Conservation (phyloP, 306 rosid species). For the Cyamopsis tetragonoloba region DNA sequence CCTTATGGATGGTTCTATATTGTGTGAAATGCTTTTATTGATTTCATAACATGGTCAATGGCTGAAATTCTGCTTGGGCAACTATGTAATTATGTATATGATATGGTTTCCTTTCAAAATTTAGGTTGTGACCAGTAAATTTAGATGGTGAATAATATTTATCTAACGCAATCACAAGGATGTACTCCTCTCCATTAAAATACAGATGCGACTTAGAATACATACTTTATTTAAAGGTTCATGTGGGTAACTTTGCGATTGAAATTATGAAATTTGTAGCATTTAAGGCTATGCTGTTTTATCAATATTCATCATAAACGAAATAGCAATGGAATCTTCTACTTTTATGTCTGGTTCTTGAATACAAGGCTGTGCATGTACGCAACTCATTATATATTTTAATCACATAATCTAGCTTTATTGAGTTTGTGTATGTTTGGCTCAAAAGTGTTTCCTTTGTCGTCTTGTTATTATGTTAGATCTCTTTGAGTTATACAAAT, state of each 20-base stretch:
- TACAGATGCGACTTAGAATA: background rate
- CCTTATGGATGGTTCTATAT: background rate
- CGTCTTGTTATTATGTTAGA: background rate
- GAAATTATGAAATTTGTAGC: background rate
- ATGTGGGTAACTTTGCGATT: background rate
- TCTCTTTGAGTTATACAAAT: background rate
- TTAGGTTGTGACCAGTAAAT: background rate
- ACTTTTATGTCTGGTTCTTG: background rate
- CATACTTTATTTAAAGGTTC: background rate
- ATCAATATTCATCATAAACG: constrained; percentile 2
- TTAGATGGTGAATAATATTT: background rate
- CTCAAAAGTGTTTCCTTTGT: background rate
- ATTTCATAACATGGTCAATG: background rate
- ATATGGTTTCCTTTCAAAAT: background rate
- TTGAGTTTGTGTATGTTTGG: background rate
- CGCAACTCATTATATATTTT: background rate
- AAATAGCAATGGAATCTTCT: background rate
- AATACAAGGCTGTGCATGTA: background rate
- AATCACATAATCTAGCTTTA: background rate
- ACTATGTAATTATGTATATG: background rate
- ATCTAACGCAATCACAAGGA: background rate
- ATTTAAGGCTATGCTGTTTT: background rate
- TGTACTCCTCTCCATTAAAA: background rate
- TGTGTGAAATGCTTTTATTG: background rate
- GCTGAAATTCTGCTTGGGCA: background rate